phyloP scores from a whole-genome alignment of 148 eudicot genomes.

The Vaccinium corymbosum region DNA sequence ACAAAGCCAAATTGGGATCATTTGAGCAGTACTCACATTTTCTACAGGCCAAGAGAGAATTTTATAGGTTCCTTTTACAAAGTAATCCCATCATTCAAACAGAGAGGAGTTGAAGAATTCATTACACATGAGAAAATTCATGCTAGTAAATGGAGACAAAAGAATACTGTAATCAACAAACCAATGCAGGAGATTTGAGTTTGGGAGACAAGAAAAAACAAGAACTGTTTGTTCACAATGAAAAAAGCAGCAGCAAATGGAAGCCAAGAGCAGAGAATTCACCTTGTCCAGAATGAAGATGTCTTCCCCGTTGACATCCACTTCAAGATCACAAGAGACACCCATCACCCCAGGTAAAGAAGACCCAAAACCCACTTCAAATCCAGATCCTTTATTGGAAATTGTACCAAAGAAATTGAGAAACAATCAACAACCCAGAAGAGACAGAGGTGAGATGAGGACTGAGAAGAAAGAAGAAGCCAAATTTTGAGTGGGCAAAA shows the following conservation, averaged over 20 bases:
- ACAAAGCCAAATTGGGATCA: neutral
- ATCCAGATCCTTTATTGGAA: slow-evolving; percentile 20
- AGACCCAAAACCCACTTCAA: slow-evolving; percentile 27
- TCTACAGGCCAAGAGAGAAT: neutral
- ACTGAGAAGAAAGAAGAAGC: slow-evolving; percentile 8
- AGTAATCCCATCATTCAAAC: neutral
- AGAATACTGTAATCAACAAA: neutral
- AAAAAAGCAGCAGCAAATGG: slow-evolving; percentile 4
- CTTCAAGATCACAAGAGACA: slow-evolving; percentile 58
- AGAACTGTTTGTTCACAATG: slow-evolving; percentile 1
- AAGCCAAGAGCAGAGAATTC: slow-evolving; percentile 16
- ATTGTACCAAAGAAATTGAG: neutral
- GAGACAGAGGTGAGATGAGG: slow-evolving; percentile 10
- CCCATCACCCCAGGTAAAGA: slow-evolving; percentile 33
- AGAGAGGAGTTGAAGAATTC: neutral
- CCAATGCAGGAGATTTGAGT: neutral
- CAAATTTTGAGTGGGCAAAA: slow-evolving; percentile 31
- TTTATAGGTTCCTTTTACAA: neutral
- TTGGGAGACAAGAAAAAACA: neutral
- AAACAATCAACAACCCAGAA: slow-evolving; percentile 10
- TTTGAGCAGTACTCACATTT: neutral
- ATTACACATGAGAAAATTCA: neutral
- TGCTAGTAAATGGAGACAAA: too few species aligned
- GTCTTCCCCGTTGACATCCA: slow-evolving; percentile 84
- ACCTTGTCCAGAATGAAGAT: slow-evolving; percentile 81